Base-by-base conservation (phyloP, 2,329 filamentous ascomycete genomes). In the Lithohypha guttulata region DNA sequence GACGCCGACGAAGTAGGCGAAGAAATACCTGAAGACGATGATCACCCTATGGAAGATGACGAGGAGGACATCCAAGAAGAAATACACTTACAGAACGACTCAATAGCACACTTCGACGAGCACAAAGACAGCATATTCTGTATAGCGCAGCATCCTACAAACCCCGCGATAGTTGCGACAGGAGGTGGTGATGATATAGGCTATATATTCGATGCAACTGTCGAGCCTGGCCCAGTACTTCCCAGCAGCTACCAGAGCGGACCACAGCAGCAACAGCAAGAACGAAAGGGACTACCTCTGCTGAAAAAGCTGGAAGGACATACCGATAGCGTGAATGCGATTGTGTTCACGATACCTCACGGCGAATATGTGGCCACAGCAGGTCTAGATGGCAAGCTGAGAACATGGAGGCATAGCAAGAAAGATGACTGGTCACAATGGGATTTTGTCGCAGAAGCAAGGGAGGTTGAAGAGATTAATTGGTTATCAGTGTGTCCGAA, bases 391-490 rank as follows among this genome's bases (percentile, higher is more conserved):
- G 91, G 91, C 8, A 78, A 77, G 47, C 57, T 98, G 51, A 75
- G 81, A 47, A 77, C 77, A 10, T 87, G 81, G 70, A 69, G 73
- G 49, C 71, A 56, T 55, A 59, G 65, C 25, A 59, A 65, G 25
- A 64, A 68, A 15, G 68, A 69, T 44, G 35, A 39, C 18, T 58
- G 68, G 32, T 63, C 68, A 36, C 29, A 38, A 17, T 80, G 75
- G 74, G 66, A 71, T 30, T 81, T 83, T 53, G 61, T 93, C 6
- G 82, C 73, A 40, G 83, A 91, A 55, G 75, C 78, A 2, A 81
- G 86, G 54, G 91, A 98, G 59, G 89, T 95, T 7, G 82, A 93
- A 52, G 89, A 96, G 62, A 81, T 98, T 55, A 93, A 91, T 66
- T 98, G 89, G 87, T 62, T 96, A 22, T 63, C 69, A 1, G 64